Conservation (phyloP, 164 flowering plant genomes). For the Brasenia schreberi region DNA sequence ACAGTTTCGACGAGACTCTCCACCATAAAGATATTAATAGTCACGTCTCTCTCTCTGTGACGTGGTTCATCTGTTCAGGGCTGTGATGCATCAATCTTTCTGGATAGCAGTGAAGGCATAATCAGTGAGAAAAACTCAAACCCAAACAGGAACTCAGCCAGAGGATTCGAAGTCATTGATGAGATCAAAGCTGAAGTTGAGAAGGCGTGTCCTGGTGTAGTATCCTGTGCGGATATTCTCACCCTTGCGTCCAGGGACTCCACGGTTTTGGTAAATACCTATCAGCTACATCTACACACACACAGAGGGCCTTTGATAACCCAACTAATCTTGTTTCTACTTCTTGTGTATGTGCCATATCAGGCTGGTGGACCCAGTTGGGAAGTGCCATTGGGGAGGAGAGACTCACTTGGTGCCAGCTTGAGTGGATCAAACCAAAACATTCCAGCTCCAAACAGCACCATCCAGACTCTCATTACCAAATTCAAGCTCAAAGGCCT, state of each 20-base stretch:
- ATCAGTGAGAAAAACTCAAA: conserved; percentile 62
- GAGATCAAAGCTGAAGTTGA: conserved; percentile 78
- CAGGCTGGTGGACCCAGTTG: conserved; percentile 87
- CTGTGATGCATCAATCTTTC: conserved; percentile 71
- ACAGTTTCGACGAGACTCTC: too few relatives aligned
- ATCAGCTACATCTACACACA: not conserved
- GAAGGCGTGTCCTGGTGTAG: conserved; percentile 72
- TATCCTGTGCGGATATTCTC: conserved; percentile 92
- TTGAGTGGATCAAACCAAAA: conserved; percentile 88
- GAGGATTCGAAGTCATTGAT: conserved; percentile 85
- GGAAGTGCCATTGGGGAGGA: conserved; percentile 95
- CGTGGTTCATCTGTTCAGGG: conserved; percentile 35
- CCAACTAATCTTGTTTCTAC: not conserved
- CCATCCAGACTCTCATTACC: conserved; percentile 78
- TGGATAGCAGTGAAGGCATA: conserved; percentile 61
- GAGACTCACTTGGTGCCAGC: conserved; percentile 79
- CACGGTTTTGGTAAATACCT: conserved; percentile 43
- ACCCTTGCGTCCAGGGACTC: conserved; percentile 91
- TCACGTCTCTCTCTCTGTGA: not conserved
- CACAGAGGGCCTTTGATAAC: not conserved
- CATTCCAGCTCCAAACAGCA: conserved; percentile 97
- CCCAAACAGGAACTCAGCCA: conserved; percentile 66
- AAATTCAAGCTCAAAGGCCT: conserved; percentile 72
- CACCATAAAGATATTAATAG: not conserved
- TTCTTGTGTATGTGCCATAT: not conserved